phyloP scores from a whole-genome alignment of 2,329 filamentous ascomycete genomes.

The Colletotrichum sp. region DNA sequence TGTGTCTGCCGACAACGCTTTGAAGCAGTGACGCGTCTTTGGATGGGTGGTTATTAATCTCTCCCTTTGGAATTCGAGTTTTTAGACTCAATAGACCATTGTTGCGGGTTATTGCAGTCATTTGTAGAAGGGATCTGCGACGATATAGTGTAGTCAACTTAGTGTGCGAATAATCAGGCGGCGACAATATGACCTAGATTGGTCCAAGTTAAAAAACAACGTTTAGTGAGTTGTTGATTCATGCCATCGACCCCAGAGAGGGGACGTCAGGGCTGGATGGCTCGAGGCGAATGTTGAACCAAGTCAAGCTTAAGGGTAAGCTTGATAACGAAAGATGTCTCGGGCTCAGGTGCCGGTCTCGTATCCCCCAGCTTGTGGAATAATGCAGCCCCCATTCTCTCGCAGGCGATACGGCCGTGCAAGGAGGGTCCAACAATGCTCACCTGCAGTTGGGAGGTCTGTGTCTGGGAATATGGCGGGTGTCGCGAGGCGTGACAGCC shows the following conservation, averaged over 20 bases:
- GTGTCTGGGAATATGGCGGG: background rate
- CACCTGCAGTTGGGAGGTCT: slow-evolving; percentile 15
- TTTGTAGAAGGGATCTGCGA: background rate
- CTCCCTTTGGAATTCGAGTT: background rate
- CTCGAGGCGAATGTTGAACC: background rate
- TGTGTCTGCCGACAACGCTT: background rate
- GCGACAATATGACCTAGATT: background rate
- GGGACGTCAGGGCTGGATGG: background rate
- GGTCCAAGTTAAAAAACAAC: background rate
- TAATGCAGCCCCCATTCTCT: background rate
- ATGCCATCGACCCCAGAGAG: background rate
- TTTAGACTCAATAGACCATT: background rate
- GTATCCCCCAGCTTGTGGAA: background rate
- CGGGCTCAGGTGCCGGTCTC: background rate
- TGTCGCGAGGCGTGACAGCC: background rate
- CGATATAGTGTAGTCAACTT: background rate
- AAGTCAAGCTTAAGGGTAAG: background rate
- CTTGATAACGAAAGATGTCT: background rate
- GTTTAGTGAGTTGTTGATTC: background rate
- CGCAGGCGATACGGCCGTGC: background rate
- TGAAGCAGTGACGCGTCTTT: background rate
- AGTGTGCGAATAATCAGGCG: background rate
- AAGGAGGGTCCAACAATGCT: background rate
- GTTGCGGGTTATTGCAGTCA: background rate
- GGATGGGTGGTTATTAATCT: background rate